Conservation (phyloP, 1,284 basidiomycete genomes). For the Heterobasidion occidentale region DNA sequence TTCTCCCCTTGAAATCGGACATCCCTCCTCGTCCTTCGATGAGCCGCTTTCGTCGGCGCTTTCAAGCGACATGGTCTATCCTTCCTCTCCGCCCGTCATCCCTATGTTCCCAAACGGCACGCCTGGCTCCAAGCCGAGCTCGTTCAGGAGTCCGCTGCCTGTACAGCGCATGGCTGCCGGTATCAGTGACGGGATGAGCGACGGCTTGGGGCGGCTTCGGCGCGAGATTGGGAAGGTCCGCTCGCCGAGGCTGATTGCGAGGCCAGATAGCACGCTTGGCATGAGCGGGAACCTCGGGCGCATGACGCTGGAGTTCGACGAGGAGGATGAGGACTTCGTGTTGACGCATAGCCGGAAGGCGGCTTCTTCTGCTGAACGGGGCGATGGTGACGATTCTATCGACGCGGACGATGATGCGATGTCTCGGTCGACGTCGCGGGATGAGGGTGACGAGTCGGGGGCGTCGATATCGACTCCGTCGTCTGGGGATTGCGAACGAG, state of each 20-base stretch:
- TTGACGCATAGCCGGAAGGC: not conserved
- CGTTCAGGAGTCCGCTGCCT: constrained; percentile 46
- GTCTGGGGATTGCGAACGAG: constrained; percentile 23
- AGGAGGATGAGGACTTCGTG: constrained; percentile 59
- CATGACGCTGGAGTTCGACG: constrained; percentile 63
- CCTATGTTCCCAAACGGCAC: constrained; percentile 77
- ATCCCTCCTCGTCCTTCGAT: constrained; percentile 57
- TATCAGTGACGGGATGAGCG: constrained; percentile 52
- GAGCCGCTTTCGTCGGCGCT: constrained; percentile 72
- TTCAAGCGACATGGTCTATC: constrained; percentile 43
- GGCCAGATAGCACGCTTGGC: constrained; percentile 12
- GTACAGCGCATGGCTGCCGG: constrained; percentile 40
- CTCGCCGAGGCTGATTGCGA: constrained; percentile 23
- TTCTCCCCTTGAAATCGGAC: constrained; percentile 28
- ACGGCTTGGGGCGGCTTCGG: constrained; percentile 42
- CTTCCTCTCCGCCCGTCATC: constrained; percentile 35
- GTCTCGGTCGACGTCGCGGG: constrained; percentile 23
- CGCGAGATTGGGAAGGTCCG: constrained; percentile 45
- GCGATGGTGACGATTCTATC: constrained; percentile 1
- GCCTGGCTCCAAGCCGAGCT: constrained; percentile 29
- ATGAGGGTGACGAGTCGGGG: constrained; percentile 20
- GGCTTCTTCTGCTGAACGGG: not conserved
- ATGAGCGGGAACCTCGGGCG: constrained; percentile 18
- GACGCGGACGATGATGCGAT: constrained; percentile 11
- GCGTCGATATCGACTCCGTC: constrained; percentile 31